A percentile compares a stretch with the other conserved stretches of the same genome.
phyloP scores from a whole-genome alignment of 495 filamentous ascomycete species.

The Penicillium fimorum region DNA sequence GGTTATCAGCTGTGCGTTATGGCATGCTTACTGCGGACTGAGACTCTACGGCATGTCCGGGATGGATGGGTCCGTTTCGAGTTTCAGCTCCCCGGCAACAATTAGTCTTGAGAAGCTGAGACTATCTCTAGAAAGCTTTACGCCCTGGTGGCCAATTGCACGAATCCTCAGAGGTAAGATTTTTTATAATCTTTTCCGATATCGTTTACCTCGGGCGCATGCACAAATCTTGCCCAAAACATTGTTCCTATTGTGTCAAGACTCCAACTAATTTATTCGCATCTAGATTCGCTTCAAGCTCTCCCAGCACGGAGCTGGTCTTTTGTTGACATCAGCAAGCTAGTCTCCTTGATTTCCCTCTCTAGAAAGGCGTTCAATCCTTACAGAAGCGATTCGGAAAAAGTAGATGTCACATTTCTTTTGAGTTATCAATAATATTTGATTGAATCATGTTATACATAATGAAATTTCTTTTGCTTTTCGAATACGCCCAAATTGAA shows the following conservation, averaged over 20 bases:
- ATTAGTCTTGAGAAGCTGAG: not conserved
- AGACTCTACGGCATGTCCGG: not conserved
- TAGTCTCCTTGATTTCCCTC: not conserved
- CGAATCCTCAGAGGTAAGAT: not conserved
- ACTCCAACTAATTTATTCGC: not conserved
- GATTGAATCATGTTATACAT: too few species aligned
- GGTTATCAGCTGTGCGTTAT: not conserved
- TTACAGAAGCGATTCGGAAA: not conserved
- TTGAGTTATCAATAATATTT: not conserved
- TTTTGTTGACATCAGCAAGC: not conserved
- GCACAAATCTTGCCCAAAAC: too few species aligned
- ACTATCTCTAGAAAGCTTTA: not conserved
- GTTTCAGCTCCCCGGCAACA: not conserved
- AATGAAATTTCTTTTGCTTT: too few species aligned
- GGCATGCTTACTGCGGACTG: constrained; percentile 1
- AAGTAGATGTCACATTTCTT: not conserved
- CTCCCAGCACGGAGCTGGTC: not conserved
- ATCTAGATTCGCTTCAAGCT: constrained; percentile 1
- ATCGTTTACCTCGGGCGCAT: too few species aligned
- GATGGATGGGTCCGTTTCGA: not conserved
- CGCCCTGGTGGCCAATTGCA: not conserved
- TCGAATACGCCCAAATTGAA: too few species aligned
- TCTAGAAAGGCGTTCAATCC: not conserved
- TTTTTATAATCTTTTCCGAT: too few species aligned
- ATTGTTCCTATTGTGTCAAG: too few species aligned